Base-by-base conservation (phyloP, 257 asterid genomes). In the Cruciata laevipes region DNA sequence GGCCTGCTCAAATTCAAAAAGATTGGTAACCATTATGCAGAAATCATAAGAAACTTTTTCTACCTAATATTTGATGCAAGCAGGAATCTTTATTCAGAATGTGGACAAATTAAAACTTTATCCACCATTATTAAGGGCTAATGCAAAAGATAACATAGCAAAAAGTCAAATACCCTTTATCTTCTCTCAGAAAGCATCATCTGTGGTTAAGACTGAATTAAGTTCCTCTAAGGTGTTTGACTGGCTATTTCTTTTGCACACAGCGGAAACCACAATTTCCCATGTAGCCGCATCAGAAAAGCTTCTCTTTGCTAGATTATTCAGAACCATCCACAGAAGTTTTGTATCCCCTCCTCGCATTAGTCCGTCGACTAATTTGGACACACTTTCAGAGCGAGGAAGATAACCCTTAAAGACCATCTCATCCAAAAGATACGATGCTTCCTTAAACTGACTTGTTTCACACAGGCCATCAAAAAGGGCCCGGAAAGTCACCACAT, bases 391-490 rank as follows among this genome's bases (percentile, higher is more conserved):
- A 25, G 88, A 70, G 76, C 66, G 79, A 61, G 81, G 85, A 70
- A 77, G 73, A 56, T 76, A 76, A 63, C 96, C 92, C 80, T 68
- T 77, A 71, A 80, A 88, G 53, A 83, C 69, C 95, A 88, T 88
- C 90, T 90, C 95, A 68, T 90, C 91, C 55, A 90, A 81, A 75
- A 86, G 32, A 70, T 69, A 53, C 2, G 86, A 85, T 18, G 93
- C 91, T 69, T 86, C 88, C 76, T 81, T 72, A 31, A 85, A 88
- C 80, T 71, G 68, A 74, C 60, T 75, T 5, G 18, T 83, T 52
- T 86, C 80, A 67, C 93, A 88, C 30, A 90, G 78, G 32, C 91
- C 96, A 31, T 83, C 87, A 52, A 90, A 81, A 38, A 88, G 24
- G 51, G 80, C 79, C 83, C 85, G 78, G 65, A 85, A 90, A 66